Evolutionary conservation across 805 yeast species (phyloP).

Genomic region (Wickerhamomyces canadensis): DNA sequence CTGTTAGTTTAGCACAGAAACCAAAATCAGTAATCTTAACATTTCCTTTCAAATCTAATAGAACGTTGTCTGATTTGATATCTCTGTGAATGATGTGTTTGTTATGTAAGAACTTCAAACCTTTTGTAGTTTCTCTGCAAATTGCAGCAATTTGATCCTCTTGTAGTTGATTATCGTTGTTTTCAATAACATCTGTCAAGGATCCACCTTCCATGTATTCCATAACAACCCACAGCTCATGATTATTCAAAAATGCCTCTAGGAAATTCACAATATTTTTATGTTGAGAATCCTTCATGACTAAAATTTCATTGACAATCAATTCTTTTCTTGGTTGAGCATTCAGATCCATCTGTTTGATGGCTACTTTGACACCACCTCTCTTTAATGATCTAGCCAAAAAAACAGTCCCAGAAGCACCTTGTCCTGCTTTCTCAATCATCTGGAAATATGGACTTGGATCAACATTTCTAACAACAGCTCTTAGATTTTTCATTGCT

Average conservation of each 20-base stretch:
- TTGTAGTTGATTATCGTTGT: conserved; percentile 61
- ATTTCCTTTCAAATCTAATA: conserved; percentile 73
- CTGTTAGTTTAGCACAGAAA: conserved; percentile 90
- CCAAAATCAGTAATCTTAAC: conserved; percentile 97
- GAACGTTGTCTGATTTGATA: conserved; percentile 92
- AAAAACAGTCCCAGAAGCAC: conserved; percentile 95
- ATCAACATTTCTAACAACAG: conserved; percentile 78
- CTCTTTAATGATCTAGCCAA: conserved; percentile 62
- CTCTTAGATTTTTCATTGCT: conserved; percentile 70
- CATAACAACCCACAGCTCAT: conserved; percentile 98
- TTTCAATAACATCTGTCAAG: conserved; percentile 89
- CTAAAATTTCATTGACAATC: conserved; percentile 91
- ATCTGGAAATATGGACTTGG: conserved; percentile 80
- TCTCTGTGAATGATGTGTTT: conserved; percentile 95
- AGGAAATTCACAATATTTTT: conserved; percentile 91
- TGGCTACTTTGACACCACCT: conserved; percentile 73
- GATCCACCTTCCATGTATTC: conserved; percentile 99
- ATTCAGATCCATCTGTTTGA: conserved; percentile 90
- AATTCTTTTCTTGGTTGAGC: conserved; percentile 92
- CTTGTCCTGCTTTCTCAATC: conserved; percentile 90
- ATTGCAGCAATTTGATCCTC: conserved; percentile 92
- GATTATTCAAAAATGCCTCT: conserved; percentile 75
- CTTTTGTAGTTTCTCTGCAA: conserved; percentile 85
- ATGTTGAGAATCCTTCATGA: conserved; percentile 94
- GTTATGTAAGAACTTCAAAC: conserved; percentile 85